Base-by-base conservation (phyloP, 2,329 filamentous ascomycete species). In the Paracorniculantispora psalliotae region DNA sequence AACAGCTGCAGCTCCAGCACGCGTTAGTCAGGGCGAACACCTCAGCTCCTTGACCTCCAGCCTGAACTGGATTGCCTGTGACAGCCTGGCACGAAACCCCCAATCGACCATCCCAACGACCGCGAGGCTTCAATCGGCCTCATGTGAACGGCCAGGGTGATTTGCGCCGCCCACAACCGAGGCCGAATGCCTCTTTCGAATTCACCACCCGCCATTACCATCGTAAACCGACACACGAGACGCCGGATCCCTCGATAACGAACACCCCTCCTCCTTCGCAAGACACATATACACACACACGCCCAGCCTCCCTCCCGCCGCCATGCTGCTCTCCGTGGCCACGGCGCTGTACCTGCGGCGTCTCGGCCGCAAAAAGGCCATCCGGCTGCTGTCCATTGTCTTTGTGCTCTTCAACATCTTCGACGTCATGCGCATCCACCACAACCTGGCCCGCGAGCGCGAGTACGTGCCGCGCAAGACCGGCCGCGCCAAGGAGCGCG, bases 361-460 rank as follows among this genome's bases (percentile, higher is more conserved):
- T 28, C 59, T 74, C 52, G 63, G 74, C 35, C 75, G 75, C 63
- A 70, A 68, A 33, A 72, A 73, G 37, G 62, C 64, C 46, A 63
- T 68, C 23, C 71, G 72, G 59, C 65, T 76, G 28, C 54, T 72
- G n/a, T 46, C 75, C 15, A 57, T 72, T 43, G 58, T 77, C 23
- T 61, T 75, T 54, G 53, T 67, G 59, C 62, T 77, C 58, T 61
- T 75, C 65, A 74, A 69, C 56, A 54, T 75, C n/a, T 65, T 77
- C 63, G 73, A 77, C 35, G 69, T 73, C 39, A 67, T 76, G 21
- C 72, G 72, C 15, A 71, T 77, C 46, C 70, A 74, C 60, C 65
- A 65, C 43, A 67, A 68, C 28, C 68, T 76, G 21, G 59, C 66
- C 63, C 62, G 66, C 63, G 66, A 61, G 54, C 59, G 67, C 60